Evolutionary conservation across 768 basidiomycete species (phyloP).

Genomic region (Pulveroboletus sp.): DNA sequence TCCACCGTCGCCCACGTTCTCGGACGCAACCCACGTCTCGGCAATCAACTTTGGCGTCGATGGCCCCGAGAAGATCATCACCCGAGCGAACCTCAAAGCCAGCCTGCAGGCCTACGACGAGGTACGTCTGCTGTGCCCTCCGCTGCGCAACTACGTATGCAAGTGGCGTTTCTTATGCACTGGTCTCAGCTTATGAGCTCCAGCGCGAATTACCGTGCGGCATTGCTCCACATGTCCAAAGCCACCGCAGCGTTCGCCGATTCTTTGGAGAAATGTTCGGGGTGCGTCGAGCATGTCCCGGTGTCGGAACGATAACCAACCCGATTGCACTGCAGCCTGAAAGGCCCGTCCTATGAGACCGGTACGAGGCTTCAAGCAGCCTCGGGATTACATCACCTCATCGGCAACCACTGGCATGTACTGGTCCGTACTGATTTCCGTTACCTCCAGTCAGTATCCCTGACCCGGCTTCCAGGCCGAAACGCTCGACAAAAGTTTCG

Average conservation of each 20-base stretch:
- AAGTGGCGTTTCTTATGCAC: conserved; percentile 16
- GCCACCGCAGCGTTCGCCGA: conserved; percentile 84
- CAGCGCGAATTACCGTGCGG: conserved; percentile 76
- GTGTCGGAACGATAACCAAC: not conserved
- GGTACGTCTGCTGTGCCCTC: conserved; percentile 41
- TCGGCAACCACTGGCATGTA: conserved; percentile 91
- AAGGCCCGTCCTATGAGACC: conserved; percentile 75
- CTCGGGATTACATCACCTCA: conserved; percentile 85
- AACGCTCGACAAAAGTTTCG: conserved; percentile 81
- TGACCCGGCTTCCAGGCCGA: conserved; percentile 54
- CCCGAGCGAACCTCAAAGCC: conserved; percentile 69
- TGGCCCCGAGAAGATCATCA: conserved; percentile 80
- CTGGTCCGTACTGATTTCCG: conserved; percentile 49
- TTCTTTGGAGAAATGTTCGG: conserved; percentile 79
- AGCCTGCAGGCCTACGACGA: conserved; percentile 80
- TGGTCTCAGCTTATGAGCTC: conserved; percentile 62
- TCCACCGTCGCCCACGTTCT: conserved; percentile 82
- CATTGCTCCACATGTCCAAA: conserved; percentile 75
- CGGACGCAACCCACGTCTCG: conserved; percentile 75
- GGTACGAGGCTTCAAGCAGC: conserved; percentile 82
- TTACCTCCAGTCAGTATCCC: conserved; percentile 2
- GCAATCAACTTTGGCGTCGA: conserved; percentile 70
- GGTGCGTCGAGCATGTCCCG: conserved; percentile 43
- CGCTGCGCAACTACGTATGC: not conserved
- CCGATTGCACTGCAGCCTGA: conserved; percentile 45